Percentiles rank a stretch among this genome's conserved stretches.
These are phyloP conservation scores for Skeletonema menzelii DNA, from an alignment of 108 stramenopile genomes.

Conservation along the genomic window DNA sequence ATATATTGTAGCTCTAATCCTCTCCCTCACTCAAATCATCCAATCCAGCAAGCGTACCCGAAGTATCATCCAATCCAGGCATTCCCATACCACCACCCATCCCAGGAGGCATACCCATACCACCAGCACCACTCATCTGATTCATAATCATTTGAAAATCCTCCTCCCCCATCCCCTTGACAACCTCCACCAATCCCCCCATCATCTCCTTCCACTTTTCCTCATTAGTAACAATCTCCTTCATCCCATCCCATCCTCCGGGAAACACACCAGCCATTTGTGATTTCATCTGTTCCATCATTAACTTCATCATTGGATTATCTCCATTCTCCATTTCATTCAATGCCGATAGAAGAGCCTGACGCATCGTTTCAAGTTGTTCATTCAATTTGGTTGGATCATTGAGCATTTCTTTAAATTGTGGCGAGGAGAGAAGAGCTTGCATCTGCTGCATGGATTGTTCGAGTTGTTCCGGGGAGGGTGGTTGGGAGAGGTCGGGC, in stretches of 20 bases:
- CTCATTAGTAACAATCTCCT: conserved; percentile 25
- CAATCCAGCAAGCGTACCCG: conserved; percentile 20
- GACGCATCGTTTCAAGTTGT: conserved; percentile 28
- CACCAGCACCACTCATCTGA: conserved; percentile 32
- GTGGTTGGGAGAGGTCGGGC: conserved; percentile 32
- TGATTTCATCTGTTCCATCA: conserved; percentile 46
- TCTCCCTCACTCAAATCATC: conserved; percentile 8
- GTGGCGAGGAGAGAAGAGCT: conserved; percentile 33
- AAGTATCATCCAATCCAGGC: conserved; percentile 30
- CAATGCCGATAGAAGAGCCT: conserved; percentile 14
- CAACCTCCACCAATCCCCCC: conserved; percentile 35
- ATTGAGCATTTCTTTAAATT: conserved; percentile 38
- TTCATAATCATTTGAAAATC: conserved; percentile 34
- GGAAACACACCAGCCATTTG: conserved; percentile 32
- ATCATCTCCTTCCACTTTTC: conserved; percentile 42
- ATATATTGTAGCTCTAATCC: not conserved
- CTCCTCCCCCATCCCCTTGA: conserved; percentile 43
- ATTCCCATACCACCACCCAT: conserved; percentile 25
- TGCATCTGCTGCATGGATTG: conserved; percentile 45
- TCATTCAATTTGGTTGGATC: conserved; percentile 40
- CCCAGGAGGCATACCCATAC: conserved; percentile 11
- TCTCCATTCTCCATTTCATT: conserved; percentile 46
- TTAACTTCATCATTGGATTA: conserved; percentile 44
- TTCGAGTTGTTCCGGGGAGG: conserved; percentile 43
- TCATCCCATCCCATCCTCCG: conserved; percentile 47